Percentiles rank a stretch among this genome's conserved stretches.
phyloP scores from a whole-genome alignment of 2,329 filamentous ascomycete species.

The Setomelanomma holmii region DNA sequence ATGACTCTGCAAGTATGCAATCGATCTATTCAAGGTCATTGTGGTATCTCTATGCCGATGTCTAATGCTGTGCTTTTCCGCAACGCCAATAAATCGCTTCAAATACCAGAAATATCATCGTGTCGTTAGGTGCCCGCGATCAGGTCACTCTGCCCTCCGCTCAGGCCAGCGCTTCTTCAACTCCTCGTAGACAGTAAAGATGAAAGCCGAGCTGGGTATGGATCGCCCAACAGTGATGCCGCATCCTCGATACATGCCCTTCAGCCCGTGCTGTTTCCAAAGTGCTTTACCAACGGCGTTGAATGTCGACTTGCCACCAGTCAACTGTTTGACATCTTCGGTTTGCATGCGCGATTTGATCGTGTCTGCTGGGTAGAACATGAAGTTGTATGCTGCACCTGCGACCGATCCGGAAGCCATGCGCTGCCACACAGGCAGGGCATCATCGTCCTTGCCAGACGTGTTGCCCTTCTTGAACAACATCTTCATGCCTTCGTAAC shows the following conservation, averaged over 20 bases:
- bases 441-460: slow-evolving; percentile 57
- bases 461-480: slow-evolving; percentile 66
- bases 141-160: slow-evolving; percentile 11
- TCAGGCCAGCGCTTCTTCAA: slow-evolving; percentile 64
- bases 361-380: slow-evolving; percentile 97
- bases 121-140: neutral
- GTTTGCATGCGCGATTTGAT: slow-evolving; percentile 99
- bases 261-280: slow-evolving; percentile 83
- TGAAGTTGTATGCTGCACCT: slow-evolving; percentile 93
- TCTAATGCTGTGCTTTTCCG: slow-evolving; percentile 12
- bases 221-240: slow-evolving; percentile 89
- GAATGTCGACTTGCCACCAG: slow-evolving; percentile 69
- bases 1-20: neutral
- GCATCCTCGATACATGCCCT: slow-evolving; percentile 89
- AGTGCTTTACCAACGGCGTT: slow-evolving; percentile 72
- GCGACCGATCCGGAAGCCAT: slow-evolving; percentile 85
- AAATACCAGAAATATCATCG: neutral
- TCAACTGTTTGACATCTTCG: slow-evolving; percentile 67
- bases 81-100: neutral
- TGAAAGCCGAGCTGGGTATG: slow-evolving; percentile 95
- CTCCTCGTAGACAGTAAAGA: slow-evolving; percentile 93
- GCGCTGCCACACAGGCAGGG: slow-evolving; percentile 83
- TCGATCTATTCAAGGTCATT: slow-evolving; percentile 5
- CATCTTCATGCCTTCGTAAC: slow-evolving; percentile 64
- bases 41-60: slow-evolving; percentile 17